These are phyloP conservation scores for Pseudogymnoascus sp. DNA, from an alignment of 2,329 filamentous ascomycete genomes.

Conservation along the genomic window DNA sequence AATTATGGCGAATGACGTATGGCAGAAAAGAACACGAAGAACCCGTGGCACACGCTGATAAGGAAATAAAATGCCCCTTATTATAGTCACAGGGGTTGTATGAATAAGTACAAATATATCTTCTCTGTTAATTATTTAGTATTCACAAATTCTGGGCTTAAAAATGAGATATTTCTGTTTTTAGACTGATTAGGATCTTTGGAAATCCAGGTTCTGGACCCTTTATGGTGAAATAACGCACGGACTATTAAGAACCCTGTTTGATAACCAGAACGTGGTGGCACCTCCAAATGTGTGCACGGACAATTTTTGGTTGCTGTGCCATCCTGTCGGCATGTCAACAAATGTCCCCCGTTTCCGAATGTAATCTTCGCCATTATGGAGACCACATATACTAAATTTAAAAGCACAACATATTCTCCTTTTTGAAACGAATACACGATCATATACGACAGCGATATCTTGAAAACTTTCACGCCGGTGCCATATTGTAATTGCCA, in stretches of 20 bases:
- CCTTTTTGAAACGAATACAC: neutral
- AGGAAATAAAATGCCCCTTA: neutral
- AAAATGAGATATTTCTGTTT: neutral
- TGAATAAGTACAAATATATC: neutral
- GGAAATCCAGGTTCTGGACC: neutral
- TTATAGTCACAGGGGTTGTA: neutral
- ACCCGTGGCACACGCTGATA: neutral
- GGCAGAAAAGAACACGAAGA: neutral
- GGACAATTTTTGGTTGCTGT: conserved; percentile 4
- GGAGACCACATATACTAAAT: neutral
- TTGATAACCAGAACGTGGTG: conserved; percentile 5
- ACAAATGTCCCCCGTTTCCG: conserved; percentile 1
- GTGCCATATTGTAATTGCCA: neutral
- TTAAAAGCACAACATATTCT: neutral
- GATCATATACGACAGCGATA: neutral
- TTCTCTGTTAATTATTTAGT: neutral
- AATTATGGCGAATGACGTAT: neutral
- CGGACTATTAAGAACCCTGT: neutral
- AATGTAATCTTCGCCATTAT: neutral
- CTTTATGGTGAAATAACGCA: neutral
- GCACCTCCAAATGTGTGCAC: neutral
- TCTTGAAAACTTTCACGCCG: neutral
- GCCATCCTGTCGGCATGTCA: neutral
- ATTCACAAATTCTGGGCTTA: neutral
- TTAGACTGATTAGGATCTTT: neutral